These are phyloP conservation scores for Dispira simplex DNA, from an alignment of 192 early-diverging fungal genomes.

Conservation along the genomic window DNA sequence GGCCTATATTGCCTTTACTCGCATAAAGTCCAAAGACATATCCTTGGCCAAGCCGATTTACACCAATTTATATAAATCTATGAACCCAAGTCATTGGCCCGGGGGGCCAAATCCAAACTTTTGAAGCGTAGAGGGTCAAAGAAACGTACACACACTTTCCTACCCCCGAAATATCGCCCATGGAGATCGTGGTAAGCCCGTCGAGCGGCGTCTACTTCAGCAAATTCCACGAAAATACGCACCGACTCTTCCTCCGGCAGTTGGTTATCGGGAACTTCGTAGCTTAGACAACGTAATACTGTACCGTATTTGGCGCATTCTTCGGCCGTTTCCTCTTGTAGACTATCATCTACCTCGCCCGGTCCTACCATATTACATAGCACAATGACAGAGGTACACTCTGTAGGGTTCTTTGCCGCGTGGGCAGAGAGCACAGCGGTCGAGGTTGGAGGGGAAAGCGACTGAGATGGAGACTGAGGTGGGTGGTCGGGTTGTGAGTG, in stretches of 20 bases:
- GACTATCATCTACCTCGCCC: constrained; percentile 56
- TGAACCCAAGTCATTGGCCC: constrained; percentile 12
- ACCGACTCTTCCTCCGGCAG: constrained; percentile 50
- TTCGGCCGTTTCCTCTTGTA: constrained; percentile 58
- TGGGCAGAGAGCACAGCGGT: neutral
- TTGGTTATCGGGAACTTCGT: constrained; percentile 39
- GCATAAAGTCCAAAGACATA: too few species aligned
- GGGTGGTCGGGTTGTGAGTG: neutral
- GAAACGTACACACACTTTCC: constrained; percentile 39
- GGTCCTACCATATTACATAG: constrained; percentile 15
- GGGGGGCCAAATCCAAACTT: constrained; percentile 34
- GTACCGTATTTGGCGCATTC: constrained; percentile 65
- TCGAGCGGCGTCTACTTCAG: constrained; percentile 25
- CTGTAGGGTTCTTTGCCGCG: neutral
- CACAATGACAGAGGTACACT: neutral
- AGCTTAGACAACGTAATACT: constrained; percentile 51
- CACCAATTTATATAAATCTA: too few species aligned
- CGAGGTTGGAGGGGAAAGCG: too few species aligned
- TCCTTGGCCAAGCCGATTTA: too few species aligned
- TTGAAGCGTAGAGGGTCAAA: constrained; percentile 45
- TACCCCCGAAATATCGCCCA: constrained; percentile 65
- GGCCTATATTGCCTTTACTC: too few species aligned
- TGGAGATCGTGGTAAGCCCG: constrained; percentile 38
- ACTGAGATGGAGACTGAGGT: too few species aligned
- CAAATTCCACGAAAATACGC: constrained; percentile 67